phyloP scores from a whole-genome alignment of 495 filamentous ascomycete genomes.

The Cercophora newfieldiana region DNA sequence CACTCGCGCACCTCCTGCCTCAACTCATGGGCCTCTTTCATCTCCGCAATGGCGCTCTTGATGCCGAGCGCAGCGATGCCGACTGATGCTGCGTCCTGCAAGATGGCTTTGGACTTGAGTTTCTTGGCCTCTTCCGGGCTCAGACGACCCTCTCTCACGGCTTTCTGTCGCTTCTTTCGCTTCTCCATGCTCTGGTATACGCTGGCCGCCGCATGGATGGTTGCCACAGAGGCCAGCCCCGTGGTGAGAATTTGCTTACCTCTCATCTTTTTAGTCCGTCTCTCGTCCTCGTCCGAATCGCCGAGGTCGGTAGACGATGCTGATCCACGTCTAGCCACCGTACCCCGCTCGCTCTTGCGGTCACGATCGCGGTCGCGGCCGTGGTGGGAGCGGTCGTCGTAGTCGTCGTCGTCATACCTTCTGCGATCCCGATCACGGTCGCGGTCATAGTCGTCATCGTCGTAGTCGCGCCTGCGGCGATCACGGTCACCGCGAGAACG shows the following conservation, averaged over 20 bases:
- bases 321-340: slow-evolving; percentile 36
- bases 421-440: slow-evolving; percentile 37
- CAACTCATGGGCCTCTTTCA: slow-evolving; percentile 49
- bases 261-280: slow-evolving; percentile 72
- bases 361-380: slow-evolving; percentile 42
- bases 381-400: slow-evolving; percentile 44
- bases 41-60: slow-evolving; percentile 74
- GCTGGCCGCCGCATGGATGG: slow-evolving; percentile 82
- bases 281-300: slow-evolving; percentile 76
- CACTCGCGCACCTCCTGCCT: slow-evolving; percentile 43
- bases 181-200: slow-evolving; percentile 77
- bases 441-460: slow-evolving; percentile 49
- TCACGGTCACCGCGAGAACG: slow-evolving; percentile 38
- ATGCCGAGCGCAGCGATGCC: slow-evolving; percentile 85
- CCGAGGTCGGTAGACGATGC: slow-evolving; percentile 59
- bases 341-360: slow-evolving; percentile 27
- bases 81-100: slow-evolving; percentile 74
- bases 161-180: slow-evolving; percentile 66
- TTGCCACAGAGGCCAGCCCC: slow-evolving; percentile 82
- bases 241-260: slow-evolving; percentile 82
- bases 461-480: slow-evolving; percentile 39
- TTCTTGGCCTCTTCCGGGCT: slow-evolving; percentile 72
- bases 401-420: slow-evolving; percentile 49
- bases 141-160: slow-evolving; percentile 73
- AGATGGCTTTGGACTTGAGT: slow-evolving; percentile 68